Conservation (phyloP, 768 basidiomycete species). For the Lactarius indigo region DNA sequence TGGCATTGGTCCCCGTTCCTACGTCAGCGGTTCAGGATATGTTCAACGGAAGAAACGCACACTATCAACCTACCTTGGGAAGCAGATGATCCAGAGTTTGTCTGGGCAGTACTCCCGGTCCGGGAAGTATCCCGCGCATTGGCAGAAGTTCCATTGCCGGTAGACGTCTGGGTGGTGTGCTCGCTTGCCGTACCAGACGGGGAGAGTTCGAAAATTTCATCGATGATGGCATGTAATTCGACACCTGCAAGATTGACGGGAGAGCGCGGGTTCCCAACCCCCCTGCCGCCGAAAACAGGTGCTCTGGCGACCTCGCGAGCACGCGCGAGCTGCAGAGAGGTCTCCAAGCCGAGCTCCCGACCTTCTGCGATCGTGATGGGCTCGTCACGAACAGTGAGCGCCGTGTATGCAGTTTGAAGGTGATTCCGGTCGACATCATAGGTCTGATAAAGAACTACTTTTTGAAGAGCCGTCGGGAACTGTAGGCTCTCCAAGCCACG, state of each 20-base stretch:
- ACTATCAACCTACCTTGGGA: slow-evolving; percentile 18
- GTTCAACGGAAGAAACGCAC: not conserved
- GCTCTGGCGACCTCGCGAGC: slow-evolving; percentile 44
- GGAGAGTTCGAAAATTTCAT: slow-evolving; percentile 15
- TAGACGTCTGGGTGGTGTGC: not conserved
- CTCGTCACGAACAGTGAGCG: slow-evolving; percentile 48
- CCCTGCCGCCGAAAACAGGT: not conserved
- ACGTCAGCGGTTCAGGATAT: slow-evolving; percentile 3
- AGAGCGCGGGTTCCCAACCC: slow-evolving; percentile 4
- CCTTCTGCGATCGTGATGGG: slow-evolving; percentile 55
- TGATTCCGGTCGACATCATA: slow-evolving; percentile 46
- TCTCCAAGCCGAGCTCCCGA: slow-evolving; percentile 51
- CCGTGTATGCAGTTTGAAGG: slow-evolving; percentile 51
- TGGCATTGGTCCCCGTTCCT: not conserved
- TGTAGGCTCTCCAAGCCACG: slow-evolving; percentile 47
- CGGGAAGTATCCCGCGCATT: slow-evolving; percentile 12
- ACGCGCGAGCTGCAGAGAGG: slow-evolving; percentile 46
- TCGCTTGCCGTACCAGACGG: not conserved
- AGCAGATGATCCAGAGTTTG: not conserved
- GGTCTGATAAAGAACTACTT: slow-evolving; percentile 53
- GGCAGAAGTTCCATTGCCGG: not conserved
- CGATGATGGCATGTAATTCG: slow-evolving; percentile 13
- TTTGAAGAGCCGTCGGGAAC: slow-evolving; percentile 46
- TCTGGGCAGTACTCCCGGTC: not conserved
- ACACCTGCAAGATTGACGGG: slow-evolving; percentile 7